phyloP scores from a whole-genome alignment of 2,329 filamentous ascomycete species.

The Zymoseptoria crescenta region DNA sequence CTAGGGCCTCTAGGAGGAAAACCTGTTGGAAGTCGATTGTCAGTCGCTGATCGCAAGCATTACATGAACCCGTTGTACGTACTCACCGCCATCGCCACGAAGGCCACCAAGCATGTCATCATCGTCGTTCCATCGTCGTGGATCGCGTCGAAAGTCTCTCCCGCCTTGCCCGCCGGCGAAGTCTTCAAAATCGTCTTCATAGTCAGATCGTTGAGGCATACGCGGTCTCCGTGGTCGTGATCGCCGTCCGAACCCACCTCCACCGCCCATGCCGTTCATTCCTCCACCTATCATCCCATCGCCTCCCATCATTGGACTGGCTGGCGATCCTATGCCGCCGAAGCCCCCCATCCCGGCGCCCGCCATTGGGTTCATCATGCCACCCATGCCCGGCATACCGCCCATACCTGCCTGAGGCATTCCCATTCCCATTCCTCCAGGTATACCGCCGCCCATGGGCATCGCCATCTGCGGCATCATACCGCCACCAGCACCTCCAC shows the following conservation, averaged over 20 bases:
- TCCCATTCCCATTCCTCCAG: constrained; percentile 2
- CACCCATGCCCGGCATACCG: constrained; percentile 6
- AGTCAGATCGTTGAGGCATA: neutral
- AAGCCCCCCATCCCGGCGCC: constrained; percentile 2
- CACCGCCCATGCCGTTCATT: constrained; percentile 5
- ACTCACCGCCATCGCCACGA: constrained; percentile 13
- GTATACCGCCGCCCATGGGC: neutral
- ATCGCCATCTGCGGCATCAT: neutral
- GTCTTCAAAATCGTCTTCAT: constrained; percentile 11
- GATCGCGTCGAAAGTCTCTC: neutral
- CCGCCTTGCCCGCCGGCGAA: neutral
- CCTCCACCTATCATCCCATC: constrained; percentile 7
- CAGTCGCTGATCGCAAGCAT: neutral
- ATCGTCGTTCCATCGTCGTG: constrained; percentile 8
- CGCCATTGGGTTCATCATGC: constrained; percentile 10
- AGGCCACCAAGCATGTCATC: constrained; percentile 11
- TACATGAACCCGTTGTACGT: constrained; percentile 5
- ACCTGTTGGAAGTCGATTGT: neutral
- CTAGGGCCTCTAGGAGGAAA: constrained; percentile 11
- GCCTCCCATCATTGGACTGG: constrained; percentile 2
- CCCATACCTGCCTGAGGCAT: constrained; percentile 2
- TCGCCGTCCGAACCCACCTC: constrained; percentile 4
- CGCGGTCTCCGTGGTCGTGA: neutral
- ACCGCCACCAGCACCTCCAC: neutral
- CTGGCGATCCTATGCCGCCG: constrained; percentile 2